phyloP scores from a whole-genome alignment of 2,329 filamentous ascomycete species.

The Xylariaceae sp. region DNA sequence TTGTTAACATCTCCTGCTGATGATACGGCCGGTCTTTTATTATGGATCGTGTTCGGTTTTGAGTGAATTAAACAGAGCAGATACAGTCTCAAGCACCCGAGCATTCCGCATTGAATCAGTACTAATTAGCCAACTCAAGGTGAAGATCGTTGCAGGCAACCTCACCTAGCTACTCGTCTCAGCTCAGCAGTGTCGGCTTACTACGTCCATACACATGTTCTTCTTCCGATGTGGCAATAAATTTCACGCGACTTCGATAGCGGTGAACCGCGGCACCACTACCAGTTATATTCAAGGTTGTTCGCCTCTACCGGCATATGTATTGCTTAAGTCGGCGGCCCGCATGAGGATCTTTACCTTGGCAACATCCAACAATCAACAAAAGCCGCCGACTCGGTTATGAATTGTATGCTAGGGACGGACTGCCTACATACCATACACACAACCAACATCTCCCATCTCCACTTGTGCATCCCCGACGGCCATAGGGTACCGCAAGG shows the following conservation, averaged over 20 bases:
- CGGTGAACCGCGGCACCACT: slow-evolving; percentile 15
- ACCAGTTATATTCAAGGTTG: slow-evolving; percentile 6
- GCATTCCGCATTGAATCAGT: not conserved
- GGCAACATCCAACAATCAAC: not conserved
- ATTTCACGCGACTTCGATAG: slow-evolving; percentile 16
- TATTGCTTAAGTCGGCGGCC: not conserved
- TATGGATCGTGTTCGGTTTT: too few relatives aligned
- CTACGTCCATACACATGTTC: not conserved
- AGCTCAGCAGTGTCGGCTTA: not conserved
- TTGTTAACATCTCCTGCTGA: too few relatives aligned
- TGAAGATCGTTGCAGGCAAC: slow-evolving; percentile 9
- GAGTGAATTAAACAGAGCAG: too few relatives aligned
- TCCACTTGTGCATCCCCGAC: slow-evolving; percentile 13
- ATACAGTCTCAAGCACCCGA: too few relatives aligned
- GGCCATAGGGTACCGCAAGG: slow-evolving; percentile 27
- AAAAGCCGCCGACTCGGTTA: not conserved
- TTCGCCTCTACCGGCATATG: not conserved
- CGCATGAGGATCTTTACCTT: not conserved
- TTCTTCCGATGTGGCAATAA: slow-evolving; percentile 13
- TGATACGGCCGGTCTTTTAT: too few relatives aligned
- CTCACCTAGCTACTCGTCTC: slow-evolving; percentile 17
- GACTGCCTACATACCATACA: not conserved
- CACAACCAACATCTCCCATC: not conserved
- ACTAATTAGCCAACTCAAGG: slow-evolving; percentile 11
- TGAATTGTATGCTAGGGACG: not conserved